These are phyloP conservation scores for Neurospora sp. DNA, from an alignment of 495 filamentous ascomycete species.

Conservation along the genomic window DNA sequence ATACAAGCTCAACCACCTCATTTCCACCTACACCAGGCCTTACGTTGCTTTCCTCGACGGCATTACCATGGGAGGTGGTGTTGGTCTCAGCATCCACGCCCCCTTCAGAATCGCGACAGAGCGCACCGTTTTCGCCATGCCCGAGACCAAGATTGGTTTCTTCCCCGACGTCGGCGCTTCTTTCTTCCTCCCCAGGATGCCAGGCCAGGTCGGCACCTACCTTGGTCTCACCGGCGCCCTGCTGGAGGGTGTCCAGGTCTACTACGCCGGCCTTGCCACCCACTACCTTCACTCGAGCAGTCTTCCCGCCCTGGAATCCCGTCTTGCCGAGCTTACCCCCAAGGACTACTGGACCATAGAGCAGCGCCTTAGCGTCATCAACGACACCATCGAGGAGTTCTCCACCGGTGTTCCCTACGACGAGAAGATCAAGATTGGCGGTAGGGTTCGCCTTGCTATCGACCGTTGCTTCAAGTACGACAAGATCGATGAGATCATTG, in stretches of 20 bases:
- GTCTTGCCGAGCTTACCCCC: slow-evolving; percentile 83
- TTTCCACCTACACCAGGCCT: slow-evolving; percentile 90
- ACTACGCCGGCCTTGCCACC: slow-evolving; percentile 79
- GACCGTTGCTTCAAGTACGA: slow-evolving; percentile 70
- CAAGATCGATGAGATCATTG: slow-evolving; percentile 58
- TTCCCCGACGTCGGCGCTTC: slow-evolving; percentile 95
- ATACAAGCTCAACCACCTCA: slow-evolving; percentile 88
- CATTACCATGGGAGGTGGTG: slow-evolving; percentile 96
- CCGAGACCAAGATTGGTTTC: slow-evolving; percentile 94
- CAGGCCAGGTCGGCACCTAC: slow-evolving; percentile 78
- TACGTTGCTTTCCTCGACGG: slow-evolving; percentile 96
- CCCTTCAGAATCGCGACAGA: slow-evolving; percentile 96
- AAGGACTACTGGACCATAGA: slow-evolving; percentile 53
- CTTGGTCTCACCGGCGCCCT: slow-evolving; percentile 79
- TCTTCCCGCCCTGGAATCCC: slow-evolving; percentile 67
- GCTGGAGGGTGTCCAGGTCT: slow-evolving; percentile 70
- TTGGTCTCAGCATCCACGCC: slow-evolving; percentile 87
- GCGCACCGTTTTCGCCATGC: slow-evolving; percentile 92
- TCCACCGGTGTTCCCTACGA: slow-evolving; percentile 67
- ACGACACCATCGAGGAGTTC: slow-evolving; percentile 87
- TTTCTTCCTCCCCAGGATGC: slow-evolving; percentile 86
- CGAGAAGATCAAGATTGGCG: slow-evolving; percentile 52
- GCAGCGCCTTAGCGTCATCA: slow-evolving; percentile 58
- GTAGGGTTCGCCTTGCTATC: slow-evolving; percentile 61
- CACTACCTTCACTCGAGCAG: slow-evolving; percentile 89